Base-by-base conservation (phyloP, 345 rosid genomes). In the Salix koriyanagi region DNA sequence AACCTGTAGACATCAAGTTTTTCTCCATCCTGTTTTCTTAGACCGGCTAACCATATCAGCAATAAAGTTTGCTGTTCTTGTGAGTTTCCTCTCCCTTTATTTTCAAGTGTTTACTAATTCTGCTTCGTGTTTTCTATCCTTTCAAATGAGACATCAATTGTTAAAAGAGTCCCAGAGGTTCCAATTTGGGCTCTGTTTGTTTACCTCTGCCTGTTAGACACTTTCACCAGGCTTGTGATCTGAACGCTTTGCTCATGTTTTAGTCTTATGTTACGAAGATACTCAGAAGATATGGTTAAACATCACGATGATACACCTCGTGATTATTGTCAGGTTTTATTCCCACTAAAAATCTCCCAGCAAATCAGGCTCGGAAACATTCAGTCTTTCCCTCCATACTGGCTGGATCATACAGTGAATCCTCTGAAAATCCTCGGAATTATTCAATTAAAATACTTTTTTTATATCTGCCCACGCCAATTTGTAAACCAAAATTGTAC, bases 371-470 rank as follows among this genome's bases (percentile, higher is more conserved):
- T 79, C 72, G 0, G 85, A 79, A 62, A 73, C 25, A 44, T 72
- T 84, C 7, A 78, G 70, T 75, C 42, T 48, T 76, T 18, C 85
- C 88, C 2, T 75, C 75, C 1, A n/a, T 48, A 3, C 39, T 48
- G 0, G 78, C 70, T 0, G 71, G 75, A 76, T 80, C 72, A 84
- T 74, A 46, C 8, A 76, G 78, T 4, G 86, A 87, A 71, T 84
- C 82, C 68, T 88, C 90, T 0, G 79, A 73, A 42, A 90, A 32
- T 32, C 34, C 34, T 32, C 34, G 34, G 34, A 32, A 32, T 32
- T 32, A 32, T 32, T 32, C 34, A 32, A 32, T 32, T 32, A 32
- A 32, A 32, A 32, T 32, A 32, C 34, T 32, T 32, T 32, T 32
- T 32, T 32, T 4, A 30, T 32, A 76, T 80, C 80, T 58, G 83